Evolutionary conservation across 306 rosid genomes (phyloP), one percentile per base, ranked within the genome.

Genomic region (Glycine latifolia): DNA sequence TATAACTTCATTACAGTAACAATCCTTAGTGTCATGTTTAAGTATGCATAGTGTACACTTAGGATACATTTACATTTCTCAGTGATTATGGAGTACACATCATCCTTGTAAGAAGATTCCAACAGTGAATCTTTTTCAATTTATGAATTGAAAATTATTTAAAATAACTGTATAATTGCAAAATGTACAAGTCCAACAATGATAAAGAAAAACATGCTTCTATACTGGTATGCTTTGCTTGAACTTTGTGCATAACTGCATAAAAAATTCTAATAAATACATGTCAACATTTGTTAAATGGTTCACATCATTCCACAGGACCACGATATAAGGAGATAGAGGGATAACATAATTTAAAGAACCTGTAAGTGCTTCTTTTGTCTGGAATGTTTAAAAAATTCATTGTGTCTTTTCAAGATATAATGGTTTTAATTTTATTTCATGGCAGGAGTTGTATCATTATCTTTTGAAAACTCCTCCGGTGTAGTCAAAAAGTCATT

Each of bases 291-390:
- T 82, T 69, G 82, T 69, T 84, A 81, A 79, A 71, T 71, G 87
- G 80, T 87, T 59, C 65, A 73, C 63, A 81, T 78, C 79, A 81
- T 60, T 67, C 35, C 11, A 1, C 6, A 84, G 87, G 88, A 86
- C 89, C 86, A 84, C 72, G 13, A 59, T 59, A 41, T 66, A 16
- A 62, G 82, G 59, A 77, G 79, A 48, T 14, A 52, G 56, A 66
- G 50, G 65, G 76, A 77, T 85, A 85, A 80, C 71, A 71, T 81
- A 77, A 67, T 78, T 78, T 76, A 70, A 54, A 77, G 78, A 63
- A 74, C 63, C 88, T 76, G 61, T 26, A 80, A 75, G 81, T 74
- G 86, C 73, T 75, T 73, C 78, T 44, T 79, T 60, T 71, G 67
- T 71, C 71, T 77, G 55, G 47, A 71, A 83, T 75, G 56, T 79